Evolutionary conservation across 2,329 filamentous ascomycete genomes (phyloP), one percentile per base, ranked within the genome.

Genomic region (Penicillium sp.): DNA sequence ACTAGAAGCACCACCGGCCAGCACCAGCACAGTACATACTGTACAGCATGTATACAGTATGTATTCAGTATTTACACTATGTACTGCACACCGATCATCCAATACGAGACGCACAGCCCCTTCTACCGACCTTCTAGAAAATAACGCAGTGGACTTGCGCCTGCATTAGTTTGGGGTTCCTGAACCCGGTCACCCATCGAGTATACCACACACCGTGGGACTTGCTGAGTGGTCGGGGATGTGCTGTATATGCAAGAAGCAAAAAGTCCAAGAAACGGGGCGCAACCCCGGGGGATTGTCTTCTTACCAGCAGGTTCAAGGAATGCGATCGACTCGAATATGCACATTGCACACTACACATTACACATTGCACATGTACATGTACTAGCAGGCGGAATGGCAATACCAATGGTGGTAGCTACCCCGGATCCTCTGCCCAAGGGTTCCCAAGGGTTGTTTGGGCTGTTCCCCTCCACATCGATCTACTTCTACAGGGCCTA

Each of bases 241-340:
- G 23, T 43, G 13, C 11, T 24, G 37, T 10, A 40, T 16, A 21
- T 33, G 19, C 9, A 13, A n/a, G 18, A 47, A 16, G 7, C 3
- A 24, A 42, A 28, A 50, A 23, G 24, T 5, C 33, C 37, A 28
- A 40, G 48, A 43, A 44, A 48, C 39, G 52, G 48, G 48, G 44
- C 37, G 21, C 13, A 28, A 10, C 10, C 24, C 24, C 24, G 10
- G 10, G 10, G 24, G 24, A 28, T 28, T 28, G 24, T 10, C 24
- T 28, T 28, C n/a, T 28, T 5, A 28, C 29, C 29, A 33, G 13
- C 29, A 33, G 29, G 29, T 33, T 10, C 5, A 28, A 10, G 5
- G 5, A 5, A 28, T 10, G 10, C 10, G 5, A 28, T 10, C 24
- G 24, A 10, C 5, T 28, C 24, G 24, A 28, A 5, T 28, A 28